Conservation (phyloP, 805 yeast species). For the Yarrowia hollandica region DNA sequence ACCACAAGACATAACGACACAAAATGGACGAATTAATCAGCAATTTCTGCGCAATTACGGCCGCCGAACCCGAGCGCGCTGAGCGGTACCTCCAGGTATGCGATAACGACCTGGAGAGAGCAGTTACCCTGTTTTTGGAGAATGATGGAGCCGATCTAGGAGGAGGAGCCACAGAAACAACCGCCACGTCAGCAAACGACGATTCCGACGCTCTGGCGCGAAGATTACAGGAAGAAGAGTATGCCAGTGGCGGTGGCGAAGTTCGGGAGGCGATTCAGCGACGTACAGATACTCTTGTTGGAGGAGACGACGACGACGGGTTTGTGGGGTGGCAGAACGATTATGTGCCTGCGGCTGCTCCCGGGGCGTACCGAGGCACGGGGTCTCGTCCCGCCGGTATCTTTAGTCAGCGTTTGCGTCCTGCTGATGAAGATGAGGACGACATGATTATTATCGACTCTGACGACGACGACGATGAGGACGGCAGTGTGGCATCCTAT, state of each 20-base stretch:
- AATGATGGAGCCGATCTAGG: slow-evolving; percentile 43
- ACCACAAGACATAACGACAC: too few relatives aligned
- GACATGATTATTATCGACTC: slow-evolving; percentile 39
- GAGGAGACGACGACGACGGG: slow-evolving; percentile 42
- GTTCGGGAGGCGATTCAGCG: slow-evolving; percentile 81
- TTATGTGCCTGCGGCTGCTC: slow-evolving; percentile 30
- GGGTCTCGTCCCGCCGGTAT: slow-evolving; percentile 42
- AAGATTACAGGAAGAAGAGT: slow-evolving; percentile 38
- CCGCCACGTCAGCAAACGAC: neutral
- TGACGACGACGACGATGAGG: slow-evolving; percentile 46
- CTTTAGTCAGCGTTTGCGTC: slow-evolving; percentile 51
- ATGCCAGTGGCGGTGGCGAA: slow-evolving; percentile 43
- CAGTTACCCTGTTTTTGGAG: slow-evolving; percentile 82
- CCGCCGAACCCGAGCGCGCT: slow-evolving; percentile 68
- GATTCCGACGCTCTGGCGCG: slow-evolving; percentile 32
- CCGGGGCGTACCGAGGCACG: slow-evolving; percentile 12
- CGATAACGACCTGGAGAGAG: slow-evolving; percentile 74
- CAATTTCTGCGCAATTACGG: slow-evolving; percentile 81
- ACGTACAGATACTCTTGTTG: slow-evolving; percentile 70
- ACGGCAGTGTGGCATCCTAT: slow-evolving; percentile 35
- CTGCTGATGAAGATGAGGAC: slow-evolving; percentile 28
- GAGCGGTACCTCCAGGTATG: slow-evolving; percentile 75
- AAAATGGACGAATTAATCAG: slow-evolving; percentile 48
- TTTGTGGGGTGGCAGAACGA: slow-evolving; percentile 21
- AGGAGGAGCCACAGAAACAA: slow-evolving; percentile 17